Evolutionary conservation across 2,329 filamentous ascomycete species (phyloP).

Genomic region (Cladosporium sp.): DNA sequence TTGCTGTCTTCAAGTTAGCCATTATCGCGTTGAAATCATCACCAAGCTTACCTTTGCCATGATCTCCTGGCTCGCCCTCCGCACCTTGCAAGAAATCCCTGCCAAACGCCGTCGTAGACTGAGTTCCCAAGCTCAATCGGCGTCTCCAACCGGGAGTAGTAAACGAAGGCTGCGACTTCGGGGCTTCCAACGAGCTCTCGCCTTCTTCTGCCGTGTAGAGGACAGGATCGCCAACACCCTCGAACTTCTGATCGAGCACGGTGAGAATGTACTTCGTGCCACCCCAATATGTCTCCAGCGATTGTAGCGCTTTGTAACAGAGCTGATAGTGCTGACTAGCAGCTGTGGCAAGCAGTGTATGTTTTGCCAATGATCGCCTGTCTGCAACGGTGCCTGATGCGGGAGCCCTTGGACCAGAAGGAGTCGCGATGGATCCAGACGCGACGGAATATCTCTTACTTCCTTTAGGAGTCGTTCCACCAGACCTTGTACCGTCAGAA

Average conservation of each 20-base stretch:
- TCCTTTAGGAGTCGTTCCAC: slow-evolving; percentile 22
- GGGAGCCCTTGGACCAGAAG: slow-evolving; percentile 13
- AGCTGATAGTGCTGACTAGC: slow-evolving; percentile 84
- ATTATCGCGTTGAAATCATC: no score
- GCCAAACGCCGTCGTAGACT: slow-evolving; percentile 8
- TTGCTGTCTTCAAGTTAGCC: slow-evolving; percentile 41
- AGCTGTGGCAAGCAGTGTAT: slow-evolving; percentile 72
- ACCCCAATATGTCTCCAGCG: slow-evolving; percentile 80
- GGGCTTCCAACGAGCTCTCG: slow-evolving; percentile 61
- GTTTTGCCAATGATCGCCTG: slow-evolving; percentile 52
- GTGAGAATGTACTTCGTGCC: slow-evolving; percentile 84
- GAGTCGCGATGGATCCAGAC: slow-evolving; percentile 11
- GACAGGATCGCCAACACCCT: slow-evolving; percentile 75
- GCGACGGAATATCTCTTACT: slow-evolving; percentile 22
- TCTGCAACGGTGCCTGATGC: slow-evolving; percentile 13
- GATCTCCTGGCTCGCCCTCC: slow-evolving; percentile 9
- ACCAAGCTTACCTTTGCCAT: slow-evolving; percentile 1
- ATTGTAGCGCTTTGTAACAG: slow-evolving; percentile 78
- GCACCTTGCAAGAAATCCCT: slow-evolving; percentile 12
- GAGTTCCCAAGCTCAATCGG: slow-evolving; percentile 39
- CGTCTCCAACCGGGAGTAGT: slow-evolving; percentile 49
- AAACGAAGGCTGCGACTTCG: slow-evolving; percentile 45
- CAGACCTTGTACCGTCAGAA: slow-evolving; percentile 40
- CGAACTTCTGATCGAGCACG: slow-evolving; percentile 80
- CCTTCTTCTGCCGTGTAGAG: slow-evolving; percentile 69